phyloP scores from a whole-genome alignment of 164 flowering plant genomes.

The Macadamia tetraphylla region DNA sequence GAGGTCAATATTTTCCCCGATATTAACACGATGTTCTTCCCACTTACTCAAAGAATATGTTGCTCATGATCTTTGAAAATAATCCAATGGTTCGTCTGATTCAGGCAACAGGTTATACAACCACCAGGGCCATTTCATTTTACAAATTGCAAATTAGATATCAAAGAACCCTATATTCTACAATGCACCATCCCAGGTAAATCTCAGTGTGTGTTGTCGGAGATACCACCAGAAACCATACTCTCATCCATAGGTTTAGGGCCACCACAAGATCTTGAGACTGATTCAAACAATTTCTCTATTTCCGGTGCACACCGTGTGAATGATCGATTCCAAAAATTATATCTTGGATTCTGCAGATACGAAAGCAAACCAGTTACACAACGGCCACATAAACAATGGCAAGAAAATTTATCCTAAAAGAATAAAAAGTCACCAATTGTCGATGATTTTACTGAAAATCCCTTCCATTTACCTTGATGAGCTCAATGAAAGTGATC shows the following conservation, averaged over 20 bases:
- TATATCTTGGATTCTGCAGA: slow-evolving; percentile 84
- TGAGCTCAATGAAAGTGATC: slow-evolving; percentile 91
- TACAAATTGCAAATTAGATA: background rate
- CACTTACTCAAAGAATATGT: no score
- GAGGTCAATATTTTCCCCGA: no score
- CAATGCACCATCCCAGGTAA: background rate
- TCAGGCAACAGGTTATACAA: no score
- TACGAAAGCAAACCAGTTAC: background rate
- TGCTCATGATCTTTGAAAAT: no score
- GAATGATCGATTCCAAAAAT: slow-evolving; percentile 86
- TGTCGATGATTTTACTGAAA: background rate
- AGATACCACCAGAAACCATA: slow-evolving; percentile 53
- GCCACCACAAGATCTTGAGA: slow-evolving; percentile 88
- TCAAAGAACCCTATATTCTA: background rate
- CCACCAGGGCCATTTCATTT: no score
- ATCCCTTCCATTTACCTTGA: slow-evolving; percentile 49
- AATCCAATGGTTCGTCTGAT: no score
- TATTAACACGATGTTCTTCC: no score
- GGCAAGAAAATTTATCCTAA: background rate
- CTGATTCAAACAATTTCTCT: slow-evolving; percentile 85
- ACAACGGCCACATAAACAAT: background rate
- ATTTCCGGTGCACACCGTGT: slow-evolving; percentile 93
- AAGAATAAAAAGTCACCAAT: background rate
- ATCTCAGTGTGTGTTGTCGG: slow-evolving; percentile 41
- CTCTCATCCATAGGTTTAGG: slow-evolving; percentile 76